Evolutionary conservation across 2,329 filamentous ascomycete genomes (phyloP).

Genomic region (Neonectria ditissima): DNA sequence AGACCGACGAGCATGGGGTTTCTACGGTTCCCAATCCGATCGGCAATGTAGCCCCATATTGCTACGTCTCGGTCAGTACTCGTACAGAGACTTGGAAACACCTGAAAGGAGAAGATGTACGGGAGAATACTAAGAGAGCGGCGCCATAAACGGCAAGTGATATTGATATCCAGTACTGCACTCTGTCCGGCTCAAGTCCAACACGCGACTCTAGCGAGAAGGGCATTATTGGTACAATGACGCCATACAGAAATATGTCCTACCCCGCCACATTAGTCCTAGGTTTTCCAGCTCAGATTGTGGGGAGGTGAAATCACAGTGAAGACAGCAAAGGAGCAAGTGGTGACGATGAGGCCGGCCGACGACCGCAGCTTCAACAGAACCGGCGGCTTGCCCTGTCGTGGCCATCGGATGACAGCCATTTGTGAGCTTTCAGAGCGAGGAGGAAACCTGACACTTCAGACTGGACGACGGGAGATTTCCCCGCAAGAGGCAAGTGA

Average conservation of each 20-base stretch:
- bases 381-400: constrained; percentile 41
- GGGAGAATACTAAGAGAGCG: constrained; percentile 47
- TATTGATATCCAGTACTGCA: constrained; percentile 53
- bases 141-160: constrained; percentile 50
- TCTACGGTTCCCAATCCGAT: constrained; percentile 49
- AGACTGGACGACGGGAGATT: neutral
- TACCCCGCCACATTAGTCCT: constrained; percentile 30
- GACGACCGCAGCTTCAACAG: constrained; percentile 49
- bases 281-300: neutral
- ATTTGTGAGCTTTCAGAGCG: constrained; percentile 26
- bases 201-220: constrained; percentile 46
- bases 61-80: constrained; percentile 37
- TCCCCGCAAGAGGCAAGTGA: neutral
- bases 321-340: constrained; percentile 51
- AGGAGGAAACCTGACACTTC: neutral
- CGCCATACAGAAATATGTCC: constrained; percentile 52
- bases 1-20: constrained; percentile 51
- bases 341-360: constrained; percentile 47
- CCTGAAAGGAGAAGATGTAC: constrained; percentile 38
- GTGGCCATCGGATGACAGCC: constrained; percentile 27
- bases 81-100: neutral
- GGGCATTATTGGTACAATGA: constrained; percentile 51
- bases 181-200: constrained; percentile 41
- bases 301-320: constrained; percentile 40
- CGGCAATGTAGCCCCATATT: constrained; percentile 52